These are phyloP conservation scores for Saccharomycopsis javanensis DNA, from an alignment of 805 yeast genomes.

Conservation along the genomic window DNA sequence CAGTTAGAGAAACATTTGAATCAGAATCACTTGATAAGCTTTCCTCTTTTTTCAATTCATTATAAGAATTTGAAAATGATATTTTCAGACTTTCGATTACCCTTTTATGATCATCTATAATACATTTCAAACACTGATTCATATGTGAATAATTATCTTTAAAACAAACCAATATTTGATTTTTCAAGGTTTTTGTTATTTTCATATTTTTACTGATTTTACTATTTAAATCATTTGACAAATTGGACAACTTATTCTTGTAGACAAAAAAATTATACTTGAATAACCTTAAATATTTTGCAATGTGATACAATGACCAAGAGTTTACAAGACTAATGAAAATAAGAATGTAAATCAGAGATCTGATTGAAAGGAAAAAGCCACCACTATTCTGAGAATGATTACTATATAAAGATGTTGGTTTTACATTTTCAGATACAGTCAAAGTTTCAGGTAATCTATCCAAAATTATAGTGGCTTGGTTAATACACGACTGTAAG, in stretches of 20 bases:
- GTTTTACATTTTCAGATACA: neutral
- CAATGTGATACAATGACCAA: neutral
- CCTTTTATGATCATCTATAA: neutral
- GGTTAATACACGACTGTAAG: conserved; percentile 13
- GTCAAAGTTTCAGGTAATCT: neutral
- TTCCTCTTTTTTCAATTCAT: neutral
- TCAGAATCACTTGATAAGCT: no score
- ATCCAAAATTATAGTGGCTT: conserved; percentile 5
- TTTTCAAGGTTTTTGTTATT: neutral
- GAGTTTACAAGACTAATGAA: neutral
- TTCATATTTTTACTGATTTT: neutral
- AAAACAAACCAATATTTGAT: neutral
- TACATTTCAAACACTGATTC: neutral
- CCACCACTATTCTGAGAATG: neutral
- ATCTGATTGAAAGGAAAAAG: neutral
- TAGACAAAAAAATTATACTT: neutral
- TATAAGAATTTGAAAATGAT: neutral
- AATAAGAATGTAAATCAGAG: neutral
- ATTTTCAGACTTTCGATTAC: neutral
- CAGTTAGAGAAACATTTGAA: neutral
- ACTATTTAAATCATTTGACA: neutral
- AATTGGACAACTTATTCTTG: neutral
- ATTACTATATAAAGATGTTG: neutral
- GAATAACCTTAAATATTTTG: neutral
- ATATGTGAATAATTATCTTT: neutral